Conservation (phyloP, 495 filamentous ascomycete genomes). For the Penicillium paradoxum region DNA sequence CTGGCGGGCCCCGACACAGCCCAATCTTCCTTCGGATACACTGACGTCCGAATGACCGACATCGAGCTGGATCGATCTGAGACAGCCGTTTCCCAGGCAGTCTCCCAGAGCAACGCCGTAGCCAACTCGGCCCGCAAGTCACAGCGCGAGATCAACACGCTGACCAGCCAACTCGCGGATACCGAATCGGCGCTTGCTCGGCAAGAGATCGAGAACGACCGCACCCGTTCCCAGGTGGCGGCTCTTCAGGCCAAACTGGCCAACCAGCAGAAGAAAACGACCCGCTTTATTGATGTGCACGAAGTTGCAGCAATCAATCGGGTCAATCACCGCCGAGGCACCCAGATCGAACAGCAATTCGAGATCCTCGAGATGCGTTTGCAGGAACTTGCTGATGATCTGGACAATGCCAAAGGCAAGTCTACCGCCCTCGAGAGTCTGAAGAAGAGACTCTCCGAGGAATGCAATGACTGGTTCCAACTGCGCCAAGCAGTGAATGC, state of each 20-base stretch:
- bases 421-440: neutral
- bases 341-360: neutral
- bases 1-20: constrained; percentile 2
- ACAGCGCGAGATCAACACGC: neutral
- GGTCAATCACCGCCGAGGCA: neutral
- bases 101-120: neutral
- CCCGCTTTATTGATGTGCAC: neutral
- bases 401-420: neutral
- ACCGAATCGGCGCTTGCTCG: neutral
- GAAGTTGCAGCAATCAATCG: neutral
- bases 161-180: neutral
- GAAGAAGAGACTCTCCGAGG: neutral
- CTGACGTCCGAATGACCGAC: neutral
- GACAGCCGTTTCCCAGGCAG: neutral
- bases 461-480: neutral
- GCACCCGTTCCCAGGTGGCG: neutral
- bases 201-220: neutral
- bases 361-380: neutral
- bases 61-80: neutral
- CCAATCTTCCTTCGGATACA: neutral
- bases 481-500: neutral
- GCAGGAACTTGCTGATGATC: neutral
- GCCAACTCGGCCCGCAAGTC: neutral
- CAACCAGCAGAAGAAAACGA: neutral
- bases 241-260: neutral